Base-by-base conservation (phyloP, 345 rosid species). In the Anacardium occidentale region DNA sequence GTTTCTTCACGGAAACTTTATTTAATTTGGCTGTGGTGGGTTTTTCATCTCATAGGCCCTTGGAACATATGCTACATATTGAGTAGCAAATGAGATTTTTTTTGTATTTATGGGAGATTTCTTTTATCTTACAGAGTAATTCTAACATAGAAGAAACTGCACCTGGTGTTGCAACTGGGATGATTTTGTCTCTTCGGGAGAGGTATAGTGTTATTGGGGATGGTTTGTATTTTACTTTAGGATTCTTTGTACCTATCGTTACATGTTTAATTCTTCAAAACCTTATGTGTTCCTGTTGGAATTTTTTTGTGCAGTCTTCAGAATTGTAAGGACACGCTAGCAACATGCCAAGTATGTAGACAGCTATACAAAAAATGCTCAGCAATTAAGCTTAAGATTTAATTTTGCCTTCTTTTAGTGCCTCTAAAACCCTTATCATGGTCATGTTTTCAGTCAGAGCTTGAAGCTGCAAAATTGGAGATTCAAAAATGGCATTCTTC, bases 111-210 rank as follows among this genome's bases (percentile, higher is more conserved):
- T 21, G 34, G 48, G 55, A 13, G 20, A 10, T 29, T 63, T 22
- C 72, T 54, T 60, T 37, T 54, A 48, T 9, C 34, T 53, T 72
- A 64, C 81, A 89, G 98, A 89, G 80, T 51, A 87, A 79, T 34
- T 53, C 84, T 2, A 86, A 91, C 69, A 85, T 80, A 37, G 99
- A 91, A 68, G 98, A 92, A 80, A 89, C 93, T 58, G 87, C 94
- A 20, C 90, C 90, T 47, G 94, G 94, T 73, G 91, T 79, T 45
- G 81, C 91, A 25, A 89, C 95, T 1, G 88, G 89, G 52, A 90
- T 88, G 99, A 92, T 92, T 80, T 83, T 95, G 79, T 70, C 90
- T 44, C 94, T 92, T 69, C 93, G 96, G 63, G 96, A 88, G 85
- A 91, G 98, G 99, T 95, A 80, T 37, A 50, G 3, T 62, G 12